These are phyloP conservation scores for Aspergillus transmontanensis DNA, from an alignment of 2,329 filamentous ascomycete species.

Conservation along the genomic window DNA sequence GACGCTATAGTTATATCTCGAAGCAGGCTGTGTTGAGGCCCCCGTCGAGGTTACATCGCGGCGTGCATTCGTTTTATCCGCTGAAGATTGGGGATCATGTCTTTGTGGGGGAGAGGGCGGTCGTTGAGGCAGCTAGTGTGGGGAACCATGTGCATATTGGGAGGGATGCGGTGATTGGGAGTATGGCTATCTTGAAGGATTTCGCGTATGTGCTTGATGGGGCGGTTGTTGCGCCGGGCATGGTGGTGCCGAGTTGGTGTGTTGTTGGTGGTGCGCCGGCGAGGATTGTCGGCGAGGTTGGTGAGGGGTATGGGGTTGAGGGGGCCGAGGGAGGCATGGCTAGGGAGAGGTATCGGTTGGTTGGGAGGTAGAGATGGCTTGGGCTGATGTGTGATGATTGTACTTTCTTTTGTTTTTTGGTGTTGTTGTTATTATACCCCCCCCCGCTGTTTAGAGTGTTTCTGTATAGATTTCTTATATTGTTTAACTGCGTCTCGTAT, in stretches of 20 bases:
- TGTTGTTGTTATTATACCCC: constrained; percentile 16
- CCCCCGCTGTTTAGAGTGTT: constrained; percentile 1
- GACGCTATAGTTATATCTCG: constrained; percentile 87
- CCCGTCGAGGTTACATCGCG: constrained; percentile 79
- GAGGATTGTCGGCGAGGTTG: constrained; percentile 76
- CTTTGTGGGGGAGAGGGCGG: constrained; percentile 74
- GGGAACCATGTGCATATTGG: constrained; percentile 87
- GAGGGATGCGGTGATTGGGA: constrained; percentile 72
- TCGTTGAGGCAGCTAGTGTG: constrained; percentile 81
- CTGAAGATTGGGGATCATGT: constrained; percentile 94
- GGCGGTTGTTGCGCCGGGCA: constrained; percentile 79
- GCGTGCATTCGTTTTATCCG: constrained; percentile 67
- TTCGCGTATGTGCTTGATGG: constrained; percentile 86
- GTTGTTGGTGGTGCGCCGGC: constrained; percentile 85
- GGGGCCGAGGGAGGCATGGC: constrained; percentile 48
- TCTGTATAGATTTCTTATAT: not conserved
- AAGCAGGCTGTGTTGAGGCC: constrained; percentile 78
- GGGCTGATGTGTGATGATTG: not conserved
- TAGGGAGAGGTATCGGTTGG: constrained; percentile 44
- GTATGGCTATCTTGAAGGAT: constrained; percentile 91
- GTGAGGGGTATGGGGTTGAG: constrained; percentile 51
- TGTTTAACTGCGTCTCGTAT: not conserved
- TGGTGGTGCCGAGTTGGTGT: constrained; percentile 90
- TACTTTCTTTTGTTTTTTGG: not conserved
- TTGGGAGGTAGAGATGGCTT: constrained; percentile 30